Base-by-base conservation (phyloP, 345 rosid genomes). In the Corymbia maculata region DNA sequence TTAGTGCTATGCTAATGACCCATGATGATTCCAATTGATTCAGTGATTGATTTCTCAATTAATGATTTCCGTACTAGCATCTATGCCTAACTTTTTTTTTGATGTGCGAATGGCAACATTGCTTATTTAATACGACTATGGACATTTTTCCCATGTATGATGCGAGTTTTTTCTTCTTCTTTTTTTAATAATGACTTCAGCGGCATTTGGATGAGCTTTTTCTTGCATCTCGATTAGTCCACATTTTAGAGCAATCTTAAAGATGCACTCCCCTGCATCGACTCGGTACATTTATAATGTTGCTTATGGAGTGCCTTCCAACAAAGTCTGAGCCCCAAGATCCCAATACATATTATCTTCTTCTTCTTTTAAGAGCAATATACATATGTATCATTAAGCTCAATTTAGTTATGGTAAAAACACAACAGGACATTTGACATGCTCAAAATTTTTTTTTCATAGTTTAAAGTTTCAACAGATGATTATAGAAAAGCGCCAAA, bases 81-180 rank as follows among this genome's bases (percentile, higher is more conserved):
- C 14, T 26, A 59, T 24, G 24, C 13, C 6, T 26, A 26, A 24
- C 42, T 36, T 36, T 59, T 22, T 59, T 11, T 59, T 10, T 26
- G 24, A 3, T 0, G 4, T 11, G 14, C 12, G n/a, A 59, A 59
- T 59, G 66, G 26, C 4, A 11, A 0, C 3, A 6, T 59, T 59
- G 14, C 6, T 55, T 55, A 22, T 8, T 55, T 55, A 55, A 55
- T 22, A 55, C 0, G 14, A 59, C 24, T 5, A 24, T 59, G n/a
- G 5, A 26, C 4, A 59, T 59, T 59, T 59, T 59, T 24, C 28
- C 30, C 30, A 5, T 59, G 30, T 11, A 26, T 24, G 7, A 26
- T 59, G 7, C 14, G 4, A 36, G 42, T 36, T 36, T 36, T 36
- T 36, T 36, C 42, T 36, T 36, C 42, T 36, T 2, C 0, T 6